Evolutionary conservation across 2,329 filamentous ascomycete species (phyloP), one percentile per base, ranked within the genome.

Genomic region (Pseudopyrenochaeta lycopersici): DNA sequence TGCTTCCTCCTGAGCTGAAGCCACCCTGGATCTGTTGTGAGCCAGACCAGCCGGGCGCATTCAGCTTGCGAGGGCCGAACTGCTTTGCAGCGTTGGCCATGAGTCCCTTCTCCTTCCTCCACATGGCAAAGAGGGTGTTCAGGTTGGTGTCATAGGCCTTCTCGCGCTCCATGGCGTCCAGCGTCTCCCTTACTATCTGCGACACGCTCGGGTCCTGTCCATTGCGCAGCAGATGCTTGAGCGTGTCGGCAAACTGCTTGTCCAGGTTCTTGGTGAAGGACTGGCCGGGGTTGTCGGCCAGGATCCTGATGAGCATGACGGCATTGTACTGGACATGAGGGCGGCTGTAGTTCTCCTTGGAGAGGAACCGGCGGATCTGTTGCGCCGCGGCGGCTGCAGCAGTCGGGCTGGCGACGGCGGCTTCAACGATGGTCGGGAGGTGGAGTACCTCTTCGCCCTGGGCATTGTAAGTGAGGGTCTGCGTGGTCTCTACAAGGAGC

Each of bases 261-360:
- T 97, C 93, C 36, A 98, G 77, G 73, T 96, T 93, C 63, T 90
- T 85, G n/a, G 94, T 97, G 70, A 99, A 99, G 1, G 88, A 92
- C 47, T 85, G 84, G 27, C 94, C 94, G 0, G 95, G 95, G 73
- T 99, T 97, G 75, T 98, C 93, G 64, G 88, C 84, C 62, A 99
- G 81, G 69, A 99, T 99, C 57, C 94, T 89, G 64, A 96, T 83
- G 50, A 99, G 85, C 95, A 98, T 98, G 69, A 98, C 88, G 59
- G 92, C 90, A 78, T 98, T 97, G 83, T 97, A 98, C 76, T 98
- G 94, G 64, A 88, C 87, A 66, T 90, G 87, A 9, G 91, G 86
- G 39, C 81, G 77, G 30, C 72, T 72, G 61, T 77, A 82, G 76
- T 91, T 87, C 40, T 93, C 90, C 62, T 88, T 89, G 65, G 86